Evolutionary conservation across 2,329 filamentous ascomycete species (phyloP).

Genomic region (Trichophyton benhamiae): DNA sequence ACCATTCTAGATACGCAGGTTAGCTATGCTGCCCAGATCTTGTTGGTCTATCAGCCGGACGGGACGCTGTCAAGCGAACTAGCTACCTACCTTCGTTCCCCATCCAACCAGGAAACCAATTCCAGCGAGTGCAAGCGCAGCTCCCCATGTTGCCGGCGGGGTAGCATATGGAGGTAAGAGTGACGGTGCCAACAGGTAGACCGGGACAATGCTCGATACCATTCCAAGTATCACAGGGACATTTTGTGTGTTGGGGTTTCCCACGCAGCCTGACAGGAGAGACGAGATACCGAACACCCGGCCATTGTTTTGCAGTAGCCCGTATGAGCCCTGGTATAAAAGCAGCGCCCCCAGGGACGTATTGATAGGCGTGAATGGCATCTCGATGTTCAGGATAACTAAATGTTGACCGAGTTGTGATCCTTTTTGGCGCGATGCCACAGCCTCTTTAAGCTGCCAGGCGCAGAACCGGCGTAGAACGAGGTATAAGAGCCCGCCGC

Average conservation of each 20-base stretch:
- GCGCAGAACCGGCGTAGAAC: not conserved
- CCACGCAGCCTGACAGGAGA: slow-evolving; percentile 32
- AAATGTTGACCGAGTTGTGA: not conserved
- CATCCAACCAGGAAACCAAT: slow-evolving; percentile 38
- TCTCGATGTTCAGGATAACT: not conserved
- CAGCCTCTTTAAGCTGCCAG: not conserved
- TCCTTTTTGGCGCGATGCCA: not conserved
- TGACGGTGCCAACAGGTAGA: slow-evolving; percentile 34
- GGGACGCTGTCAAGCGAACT: slow-evolving; percentile 3
- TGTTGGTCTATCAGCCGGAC: not conserved
- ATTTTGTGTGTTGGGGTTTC: slow-evolving; percentile 30
- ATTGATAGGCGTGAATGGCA: slow-evolving; percentile 39
- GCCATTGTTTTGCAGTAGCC: slow-evolving; percentile 41
- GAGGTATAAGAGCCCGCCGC: not conserved
- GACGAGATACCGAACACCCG: slow-evolving; percentile 40
- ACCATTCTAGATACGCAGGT: slow-evolving; percentile 25
- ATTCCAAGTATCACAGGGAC: slow-evolving; percentile 37
- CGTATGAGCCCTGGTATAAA: slow-evolving; percentile 39
- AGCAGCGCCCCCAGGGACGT: slow-evolving; percentile 40
- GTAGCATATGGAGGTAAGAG: slow-evolving; percentile 34
- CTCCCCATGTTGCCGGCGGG: slow-evolving; percentile 23
- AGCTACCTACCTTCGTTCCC: slow-evolving; percentile 42
- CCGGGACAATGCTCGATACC: slow-evolving; percentile 32
- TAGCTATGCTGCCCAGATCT: slow-evolving; percentile 2
- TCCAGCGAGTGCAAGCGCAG: slow-evolving; percentile 28